Evolutionary conservation across 495 filamentous ascomycete species (phyloP).

Genomic region (Aspergillus indologenus): DNA sequence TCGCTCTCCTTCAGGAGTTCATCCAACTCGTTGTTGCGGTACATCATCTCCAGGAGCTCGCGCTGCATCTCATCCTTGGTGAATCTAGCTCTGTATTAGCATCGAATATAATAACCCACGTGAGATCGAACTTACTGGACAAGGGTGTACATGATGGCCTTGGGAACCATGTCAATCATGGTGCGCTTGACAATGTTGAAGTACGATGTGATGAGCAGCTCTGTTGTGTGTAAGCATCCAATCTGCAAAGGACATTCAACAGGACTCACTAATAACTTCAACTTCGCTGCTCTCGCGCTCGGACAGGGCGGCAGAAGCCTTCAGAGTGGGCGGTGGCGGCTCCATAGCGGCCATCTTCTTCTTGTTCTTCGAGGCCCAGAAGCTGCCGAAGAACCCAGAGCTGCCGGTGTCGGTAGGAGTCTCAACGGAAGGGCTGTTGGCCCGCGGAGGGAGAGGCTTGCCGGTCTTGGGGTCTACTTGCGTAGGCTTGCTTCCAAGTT

Average conservation of each 20-base stretch:
- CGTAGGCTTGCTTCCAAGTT: slow-evolving; percentile 75
- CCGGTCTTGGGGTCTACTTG: slow-evolving; percentile 99
- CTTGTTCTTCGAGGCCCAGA: slow-evolving; percentile 98
- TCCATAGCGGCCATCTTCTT: slow-evolving; percentile 99
- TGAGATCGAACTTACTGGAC: slow-evolving; percentile 68
- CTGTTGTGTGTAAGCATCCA: slow-evolving; percentile 40
- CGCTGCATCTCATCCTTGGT: slow-evolving; percentile 99
- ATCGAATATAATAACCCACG: background rate
- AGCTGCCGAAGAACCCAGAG: slow-evolving; percentile 90
- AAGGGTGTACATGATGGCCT: slow-evolving; percentile 97
- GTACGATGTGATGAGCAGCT: slow-evolving; percentile 94
- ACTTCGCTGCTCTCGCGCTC: slow-evolving; percentile 94
- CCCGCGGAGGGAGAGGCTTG: slow-evolving; percentile 79
- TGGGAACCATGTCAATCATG: slow-evolving; percentile 99
- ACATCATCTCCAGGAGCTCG: slow-evolving; percentile 98
- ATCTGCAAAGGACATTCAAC: no score
- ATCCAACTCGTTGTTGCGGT: slow-evolving; percentile 82
- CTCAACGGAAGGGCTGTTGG: slow-evolving; percentile 64
- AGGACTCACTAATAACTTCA: slow-evolving; percentile 92
- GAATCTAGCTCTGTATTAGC: slow-evolving; percentile 52
- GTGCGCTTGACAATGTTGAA: slow-evolving; percentile 97
- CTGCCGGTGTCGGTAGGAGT: slow-evolving; percentile 55
- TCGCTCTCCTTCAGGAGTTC: slow-evolving; percentile 97
- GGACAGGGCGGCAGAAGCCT: slow-evolving; percentile 85
- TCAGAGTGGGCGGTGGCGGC: slow-evolving; percentile 84